These are phyloP conservation scores for Beauveria asiatica DNA, from an alignment of 2,329 filamentous ascomycete genomes.

Conservation along the genomic window DNA sequence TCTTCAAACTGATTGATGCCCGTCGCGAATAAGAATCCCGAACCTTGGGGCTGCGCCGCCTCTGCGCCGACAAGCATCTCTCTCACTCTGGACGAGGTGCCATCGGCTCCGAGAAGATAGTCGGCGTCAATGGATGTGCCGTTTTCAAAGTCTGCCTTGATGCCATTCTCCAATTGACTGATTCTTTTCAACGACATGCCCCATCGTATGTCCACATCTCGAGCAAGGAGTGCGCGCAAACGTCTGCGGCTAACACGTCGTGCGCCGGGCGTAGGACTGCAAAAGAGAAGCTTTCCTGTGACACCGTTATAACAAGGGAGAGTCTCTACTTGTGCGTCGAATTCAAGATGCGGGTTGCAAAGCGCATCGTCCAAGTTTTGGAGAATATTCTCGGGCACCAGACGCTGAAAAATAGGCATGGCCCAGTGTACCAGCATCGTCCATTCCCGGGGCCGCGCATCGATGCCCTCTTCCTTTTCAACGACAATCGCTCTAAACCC, in stretches of 20 bases:
- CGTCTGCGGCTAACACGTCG: conserved; percentile 26
- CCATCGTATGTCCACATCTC: conserved; percentile 26
- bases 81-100: conserved; percentile 22
- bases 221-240: conserved; percentile 24
- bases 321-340: conserved; percentile 22
- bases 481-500: conserved; percentile 26
- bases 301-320: conserved; percentile 25
- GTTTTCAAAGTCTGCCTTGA: conserved; percentile 21
- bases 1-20: conserved; percentile 20
- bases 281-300: conserved; percentile 28
- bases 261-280: conserved; percentile 23
- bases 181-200: conserved; percentile 15
- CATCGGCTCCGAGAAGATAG: conserved; percentile 26
- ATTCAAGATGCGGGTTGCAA: conserved; percentile 27
- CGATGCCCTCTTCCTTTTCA: conserved; percentile 22
- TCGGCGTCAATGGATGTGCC: conserved; percentile 17
- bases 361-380: conserved; percentile 21
- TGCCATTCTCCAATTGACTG: conserved; percentile 7
- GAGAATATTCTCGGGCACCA: conserved; percentile 25
- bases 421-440: conserved; percentile 33
- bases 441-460: conserved; percentile 27
- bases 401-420: conserved; percentile 24
- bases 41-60: conserved; percentile 15
- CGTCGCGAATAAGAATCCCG: conserved; percentile 24
- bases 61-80: conserved; percentile 21